These are phyloP conservation scores for Inga oerstediana DNA, from an alignment of 306 rosid genomes.

Conservation along the genomic window DNA sequence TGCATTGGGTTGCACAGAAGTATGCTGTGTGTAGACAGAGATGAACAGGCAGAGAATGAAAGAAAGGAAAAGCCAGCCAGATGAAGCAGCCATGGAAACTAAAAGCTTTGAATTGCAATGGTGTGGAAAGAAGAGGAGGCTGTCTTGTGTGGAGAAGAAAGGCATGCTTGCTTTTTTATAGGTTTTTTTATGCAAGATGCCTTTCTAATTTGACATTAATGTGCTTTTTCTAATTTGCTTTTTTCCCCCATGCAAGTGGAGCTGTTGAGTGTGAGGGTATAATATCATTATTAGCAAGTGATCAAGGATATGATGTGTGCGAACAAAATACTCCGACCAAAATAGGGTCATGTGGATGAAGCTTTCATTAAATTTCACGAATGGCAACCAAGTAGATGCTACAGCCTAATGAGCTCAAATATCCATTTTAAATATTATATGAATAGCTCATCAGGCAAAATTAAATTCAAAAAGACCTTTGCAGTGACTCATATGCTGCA, in stretches of 20 bases:
- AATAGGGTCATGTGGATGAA: not conserved
- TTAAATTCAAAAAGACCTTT: too few species aligned
- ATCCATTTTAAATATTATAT: not conserved
- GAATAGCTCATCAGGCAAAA: too few species aligned
- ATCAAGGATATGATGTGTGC: not conserved
- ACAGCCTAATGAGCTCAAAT: not conserved
- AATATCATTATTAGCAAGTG: not conserved
- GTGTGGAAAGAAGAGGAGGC: not conserved
- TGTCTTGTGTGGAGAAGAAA: not conserved
- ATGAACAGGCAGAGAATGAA: not conserved
- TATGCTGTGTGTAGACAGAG: constrained; percentile 19
- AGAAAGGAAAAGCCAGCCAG: constrained; percentile 10
- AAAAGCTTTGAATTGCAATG: not conserved
- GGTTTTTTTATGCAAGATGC: not conserved
- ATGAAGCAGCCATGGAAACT: constrained; percentile 36
- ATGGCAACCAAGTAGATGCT: not conserved
- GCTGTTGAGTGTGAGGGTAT: not conserved
- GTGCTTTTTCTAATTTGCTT: too few species aligned
- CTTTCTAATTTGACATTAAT: not conserved
- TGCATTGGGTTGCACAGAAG: constrained; percentile 42
- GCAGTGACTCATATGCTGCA: too few species aligned
- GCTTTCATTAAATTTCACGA: not conserved
- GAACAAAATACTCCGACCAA: not conserved
- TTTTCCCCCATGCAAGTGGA: not conserved
- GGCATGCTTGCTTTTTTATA: not conserved